Percentiles rank a stretch among this genome's conserved stretches.
These are phyloP conservation scores for Euphorbia pulcherrima DNA, from an alignment of 345 rosid genomes.

Conservation along the genomic window DNA sequence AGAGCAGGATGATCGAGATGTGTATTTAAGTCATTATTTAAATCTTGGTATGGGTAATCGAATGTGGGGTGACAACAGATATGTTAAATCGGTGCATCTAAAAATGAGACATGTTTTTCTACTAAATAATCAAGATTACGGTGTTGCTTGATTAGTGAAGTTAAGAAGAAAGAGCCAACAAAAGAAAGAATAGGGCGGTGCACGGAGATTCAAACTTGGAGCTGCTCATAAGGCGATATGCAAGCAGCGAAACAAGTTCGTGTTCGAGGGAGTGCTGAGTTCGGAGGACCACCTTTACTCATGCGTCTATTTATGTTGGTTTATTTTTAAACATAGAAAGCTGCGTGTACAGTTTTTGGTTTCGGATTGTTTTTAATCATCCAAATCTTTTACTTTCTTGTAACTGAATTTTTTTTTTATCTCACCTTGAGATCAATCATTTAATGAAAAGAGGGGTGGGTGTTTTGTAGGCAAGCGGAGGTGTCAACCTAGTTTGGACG, in stretches of 20 bases:
- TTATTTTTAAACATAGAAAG: too few relatives aligned
- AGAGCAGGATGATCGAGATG: slow-evolving; percentile 53
- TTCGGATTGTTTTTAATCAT: too few relatives aligned
- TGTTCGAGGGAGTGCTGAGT: too few relatives aligned
- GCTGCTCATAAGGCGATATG: slow-evolving; percentile 90
- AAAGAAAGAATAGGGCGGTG: slow-evolving; percentile 62
- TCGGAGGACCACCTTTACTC: too few relatives aligned
- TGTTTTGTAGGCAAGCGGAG: too few relatives aligned
- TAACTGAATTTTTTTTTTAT: too few relatives aligned
- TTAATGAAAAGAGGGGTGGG: too few relatives aligned
- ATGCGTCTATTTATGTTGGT: too few relatives aligned
- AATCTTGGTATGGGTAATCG: slow-evolving; percentile 71
- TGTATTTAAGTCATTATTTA: slow-evolving; percentile 42
- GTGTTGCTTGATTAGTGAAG: slow-evolving; percentile 55
- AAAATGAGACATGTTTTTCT: slow-evolving; percentile 69
- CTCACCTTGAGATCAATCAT: too few relatives aligned
- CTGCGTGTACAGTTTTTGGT: too few relatives aligned
- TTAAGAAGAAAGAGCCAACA: slow-evolving; percentile 50
- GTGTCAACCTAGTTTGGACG: too few relatives aligned
- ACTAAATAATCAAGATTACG: slow-evolving; percentile 36
- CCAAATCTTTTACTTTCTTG: too few relatives aligned
- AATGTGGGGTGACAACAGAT: slow-evolving; percentile 95
- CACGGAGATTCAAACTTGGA: slow-evolving; percentile 88
- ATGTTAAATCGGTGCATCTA: slow-evolving; percentile 74
- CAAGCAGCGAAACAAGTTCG: slow-evolving; percentile 55